These are phyloP conservation scores for Beauveria sp. DNA, from an alignment of 2,329 filamentous ascomycete species.

Conservation along the genomic window DNA sequence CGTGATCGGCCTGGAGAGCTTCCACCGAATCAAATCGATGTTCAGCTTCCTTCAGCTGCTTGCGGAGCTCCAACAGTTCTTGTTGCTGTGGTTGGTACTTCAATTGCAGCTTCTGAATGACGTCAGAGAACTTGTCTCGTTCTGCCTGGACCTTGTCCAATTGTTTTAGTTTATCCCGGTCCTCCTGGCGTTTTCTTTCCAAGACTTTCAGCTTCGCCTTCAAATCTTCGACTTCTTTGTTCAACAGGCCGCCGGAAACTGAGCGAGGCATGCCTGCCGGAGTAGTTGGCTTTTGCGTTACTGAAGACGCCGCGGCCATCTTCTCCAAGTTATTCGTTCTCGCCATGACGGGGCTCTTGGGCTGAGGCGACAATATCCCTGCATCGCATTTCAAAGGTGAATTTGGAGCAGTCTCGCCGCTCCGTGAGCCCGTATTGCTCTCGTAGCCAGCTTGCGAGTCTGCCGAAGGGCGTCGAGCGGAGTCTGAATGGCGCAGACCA, in stretches of 20 bases:
- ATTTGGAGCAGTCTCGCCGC: constrained; percentile 14
- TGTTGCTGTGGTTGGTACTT: constrained; percentile 82
- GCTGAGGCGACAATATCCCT: constrained; percentile 41
- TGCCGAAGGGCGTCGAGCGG: constrained; percentile 37
- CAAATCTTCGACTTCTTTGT: constrained; percentile 73
- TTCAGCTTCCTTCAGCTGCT: constrained; percentile 70
- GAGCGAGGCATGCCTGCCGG: constrained; percentile 26
- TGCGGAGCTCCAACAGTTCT: constrained; percentile 69
- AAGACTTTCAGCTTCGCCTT: constrained; percentile 81
- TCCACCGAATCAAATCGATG: constrained; percentile 60
- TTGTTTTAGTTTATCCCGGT: constrained; percentile 74
- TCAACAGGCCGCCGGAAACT: constrained; percentile 42
- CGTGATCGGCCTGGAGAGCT: constrained; percentile 72
- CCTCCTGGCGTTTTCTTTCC: constrained; percentile 79
- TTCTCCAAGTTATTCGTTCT: constrained; percentile 45
- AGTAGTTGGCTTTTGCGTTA: constrained; percentile 25
- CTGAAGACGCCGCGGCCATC: constrained; percentile 34
- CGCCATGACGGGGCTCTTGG: constrained; percentile 43
- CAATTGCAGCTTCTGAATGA: constrained; percentile 83
- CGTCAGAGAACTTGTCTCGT: constrained; percentile 68
- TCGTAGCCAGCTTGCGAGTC: constrained; percentile 39
- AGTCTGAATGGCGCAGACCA: constrained; percentile 32
- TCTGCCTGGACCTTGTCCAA: constrained; percentile 71
- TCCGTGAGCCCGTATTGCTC: constrained; percentile 25
- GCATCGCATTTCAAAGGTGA: constrained; percentile 46